Evolutionary conservation across 345 rosid species (phyloP), one percentile per base, ranked within the genome.

Genomic region (Arabis alpina): DNA sequence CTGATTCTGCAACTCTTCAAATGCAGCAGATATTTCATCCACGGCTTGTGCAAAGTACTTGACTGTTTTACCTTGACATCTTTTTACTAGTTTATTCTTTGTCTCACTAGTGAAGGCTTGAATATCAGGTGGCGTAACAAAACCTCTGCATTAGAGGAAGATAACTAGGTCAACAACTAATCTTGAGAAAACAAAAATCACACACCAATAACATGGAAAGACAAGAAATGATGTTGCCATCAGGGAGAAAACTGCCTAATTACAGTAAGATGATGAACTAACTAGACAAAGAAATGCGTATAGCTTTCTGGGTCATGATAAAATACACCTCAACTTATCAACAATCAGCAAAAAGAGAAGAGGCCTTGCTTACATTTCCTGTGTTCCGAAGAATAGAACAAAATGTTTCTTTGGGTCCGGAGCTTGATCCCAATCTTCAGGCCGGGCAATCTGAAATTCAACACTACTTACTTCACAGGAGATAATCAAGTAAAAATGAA

Each of bases 381-480:
- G 69, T 27, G 98, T 93, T 76, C 98, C 97, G 30, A 86, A 93
- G 74, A 91, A 93, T 32, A 81, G 78, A 68, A 91, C 96, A 77
- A 93, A 93, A 72, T 82, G 77, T 75, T 89, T 93, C 81, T 83
- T 91, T 37, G 93, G 91, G 71, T 93, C 97, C 30, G 87, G 87
- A 41, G 72, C 76, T 25, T 68, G 81, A 37, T 86, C 70, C 92
- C 91, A 91, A 57, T 93, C 96, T 79, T 93, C 94, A 48, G 96
- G 91, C 61, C 80, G 86, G 76, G 94, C 65, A 39, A 93, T 81
- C 98, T 93, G 94, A 82, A 84, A 82, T 64, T 47, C 36, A 66
- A 66, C 74, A 77, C 66, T 71, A 81, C 67, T 10, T 55, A 80
- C 50, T 51, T 67, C 19, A 56, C 68, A 53, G 45, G 36, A 39